Evolutionary conservation across 1,284 basidiomycete species (phyloP).

Genomic region (Cronartium quercuum): DNA sequence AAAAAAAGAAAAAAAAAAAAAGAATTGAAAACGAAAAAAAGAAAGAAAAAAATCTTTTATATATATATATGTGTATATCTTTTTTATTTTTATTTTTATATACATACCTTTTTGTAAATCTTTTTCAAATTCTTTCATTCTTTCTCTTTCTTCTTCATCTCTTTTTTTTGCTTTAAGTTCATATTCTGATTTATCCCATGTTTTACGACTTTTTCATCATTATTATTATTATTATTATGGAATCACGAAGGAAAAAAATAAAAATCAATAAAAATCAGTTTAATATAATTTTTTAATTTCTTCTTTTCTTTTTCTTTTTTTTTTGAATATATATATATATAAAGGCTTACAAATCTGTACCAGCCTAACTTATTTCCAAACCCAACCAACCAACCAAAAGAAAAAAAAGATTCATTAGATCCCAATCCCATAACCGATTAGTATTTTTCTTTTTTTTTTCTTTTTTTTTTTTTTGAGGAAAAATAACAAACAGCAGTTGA

Average conservation of each 20-base stretch:
- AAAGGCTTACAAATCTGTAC: constrained; percentile 23
- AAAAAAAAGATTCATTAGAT: too few relatives aligned
- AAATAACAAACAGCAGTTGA: too few relatives aligned
- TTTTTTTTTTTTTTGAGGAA: too few relatives aligned
- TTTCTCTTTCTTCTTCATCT: constrained; percentile 42
- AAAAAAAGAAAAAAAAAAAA: background rate
- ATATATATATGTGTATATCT: background rate
- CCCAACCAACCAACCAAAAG: too few relatives aligned
- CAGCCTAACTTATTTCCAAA: constrained; percentile 12
- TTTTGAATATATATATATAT: background rate
- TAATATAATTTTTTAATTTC: background rate
- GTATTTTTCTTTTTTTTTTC: too few relatives aligned
- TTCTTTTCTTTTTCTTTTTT: background rate
- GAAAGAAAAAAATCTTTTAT: background rate
- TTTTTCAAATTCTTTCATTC: constrained; percentile 42
- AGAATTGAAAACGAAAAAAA: background rate
- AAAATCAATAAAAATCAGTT: background rate
- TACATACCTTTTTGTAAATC: constrained; percentile 41
- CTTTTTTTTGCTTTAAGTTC: constrained; percentile 44
- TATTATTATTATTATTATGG: too few relatives aligned
- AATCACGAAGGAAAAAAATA: background rate
- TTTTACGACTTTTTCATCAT: constrained; percentile 37
- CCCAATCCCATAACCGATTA: too few relatives aligned
- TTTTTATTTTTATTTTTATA: too few relatives aligned
- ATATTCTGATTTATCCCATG: constrained; percentile 47